Base-by-base conservation (phyloP, 306 rosid genomes). In the Quercus alba region DNA sequence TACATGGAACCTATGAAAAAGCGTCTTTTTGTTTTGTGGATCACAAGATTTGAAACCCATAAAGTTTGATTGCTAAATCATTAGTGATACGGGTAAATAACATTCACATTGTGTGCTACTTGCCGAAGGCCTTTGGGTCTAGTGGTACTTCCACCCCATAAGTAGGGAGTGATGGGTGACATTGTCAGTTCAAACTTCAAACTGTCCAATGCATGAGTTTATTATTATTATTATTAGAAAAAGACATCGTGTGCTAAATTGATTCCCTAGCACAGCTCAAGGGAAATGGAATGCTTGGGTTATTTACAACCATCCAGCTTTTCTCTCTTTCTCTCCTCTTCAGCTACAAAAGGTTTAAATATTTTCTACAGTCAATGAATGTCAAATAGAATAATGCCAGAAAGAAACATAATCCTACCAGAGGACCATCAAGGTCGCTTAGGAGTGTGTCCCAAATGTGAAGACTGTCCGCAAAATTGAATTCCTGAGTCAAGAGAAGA, bases 381-480 rank as follows among this genome's bases (percentile, higher is more conserved):
- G 63, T 76, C 56, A 71, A 74, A 66, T 35, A 76, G 41, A 19
- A 79, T 67, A 70, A 56, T 20, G 23, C 56, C 25, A 28, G 81
- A 46, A 68, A 28, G 58, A 64, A 64, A 79, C 71, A 69, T 62
- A 35, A 56, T 6, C 70, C 57, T 85, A 95, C 99, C 91, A 89
- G 97, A 23, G 97, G 98, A 68, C 99, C 99, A 74, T 95, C 98
- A 33, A 97, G 92, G 75, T 95, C 99, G 81, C 99, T 92, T 82
- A 95, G 80, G 77, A 95, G 91, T 52, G 93, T 89, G 82, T 95
- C 99, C 99, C 99, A 95, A 72, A 95, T 93, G 83, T 90, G 98
- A 81, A 93, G 94, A 80, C 93, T 91, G 83, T 95, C 99, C 4
- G 97, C 96, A 82, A 95, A 95, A 88, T 95, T 90, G 85, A 95